These are phyloP conservation scores for Papilionanthe hybrid DNA, from an alignment of 116 monocot genomes.

Conservation along the genomic window DNA sequence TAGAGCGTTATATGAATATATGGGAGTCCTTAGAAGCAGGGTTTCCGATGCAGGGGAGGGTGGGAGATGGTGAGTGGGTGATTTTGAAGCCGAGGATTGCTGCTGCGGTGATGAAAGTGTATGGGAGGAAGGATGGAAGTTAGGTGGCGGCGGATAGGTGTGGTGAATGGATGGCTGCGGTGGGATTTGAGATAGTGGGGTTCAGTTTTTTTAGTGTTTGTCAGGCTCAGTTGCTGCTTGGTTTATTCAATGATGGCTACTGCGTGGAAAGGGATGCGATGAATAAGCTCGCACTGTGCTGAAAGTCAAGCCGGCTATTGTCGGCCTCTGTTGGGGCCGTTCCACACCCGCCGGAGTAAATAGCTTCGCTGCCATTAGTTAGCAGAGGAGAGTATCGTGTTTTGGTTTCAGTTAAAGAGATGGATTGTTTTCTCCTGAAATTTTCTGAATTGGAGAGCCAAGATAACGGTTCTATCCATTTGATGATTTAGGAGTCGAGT, in stretches of 20 bases:
- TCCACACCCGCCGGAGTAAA: neutral
- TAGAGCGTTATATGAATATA: slow-evolving; percentile 3
- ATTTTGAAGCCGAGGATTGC: slow-evolving; percentile 15
- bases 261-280: slow-evolving; percentile 18
- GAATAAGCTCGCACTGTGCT: slow-evolving; percentile 34
- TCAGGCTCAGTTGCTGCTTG: slow-evolving; percentile 41
- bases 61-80: slow-evolving; percentile 9
- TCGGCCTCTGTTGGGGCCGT: slow-evolving; percentile 35
- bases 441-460: too few species aligned
- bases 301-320: slow-evolving; percentile 34
- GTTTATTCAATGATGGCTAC: slow-evolving; percentile 42
- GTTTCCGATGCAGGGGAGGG: slow-evolving; percentile 23
- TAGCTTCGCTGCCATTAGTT: neutral
- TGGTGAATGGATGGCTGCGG: slow-evolving; percentile 17
- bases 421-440: too few species aligned
- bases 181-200: slow-evolving; percentile 10
- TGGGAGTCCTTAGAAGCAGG: slow-evolving; percentile 20
- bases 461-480: too few species aligned
- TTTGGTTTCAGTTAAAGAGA: neutral
- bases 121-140: neutral
- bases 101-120: slow-evolving; percentile 3
- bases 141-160: slow-evolving; percentile 7
- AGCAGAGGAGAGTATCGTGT: neutral
- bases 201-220: slow-evolving; percentile 41
- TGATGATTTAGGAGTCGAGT: too few species aligned